A percentile compares a stretch with the other conserved stretches of the same genome.
Evolutionary conservation across 2,329 filamentous ascomycete genomes (phyloP).

Genomic region (Fusarium paranaense): DNA sequence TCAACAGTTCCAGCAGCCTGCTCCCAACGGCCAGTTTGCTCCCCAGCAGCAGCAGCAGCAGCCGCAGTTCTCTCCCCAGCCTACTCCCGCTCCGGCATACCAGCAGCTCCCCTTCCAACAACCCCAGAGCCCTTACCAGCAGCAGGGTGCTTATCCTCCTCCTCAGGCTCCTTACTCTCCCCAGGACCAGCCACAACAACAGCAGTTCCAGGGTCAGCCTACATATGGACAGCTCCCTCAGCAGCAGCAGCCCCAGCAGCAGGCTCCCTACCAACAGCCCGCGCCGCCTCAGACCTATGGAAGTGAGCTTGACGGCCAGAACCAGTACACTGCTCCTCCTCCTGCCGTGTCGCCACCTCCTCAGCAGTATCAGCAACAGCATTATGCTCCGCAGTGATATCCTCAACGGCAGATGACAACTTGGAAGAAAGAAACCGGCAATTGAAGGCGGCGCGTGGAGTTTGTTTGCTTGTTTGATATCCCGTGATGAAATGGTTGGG

Average conservation of each 20-base stretch:
- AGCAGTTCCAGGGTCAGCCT: constrained; percentile 23
- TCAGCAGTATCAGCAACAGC: constrained; percentile 36
- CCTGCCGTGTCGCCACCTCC: constrained; percentile 33
- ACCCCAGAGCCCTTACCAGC: constrained; percentile 45
- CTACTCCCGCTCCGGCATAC: constrained; percentile 11
- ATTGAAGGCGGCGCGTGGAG: constrained; percentile 1
- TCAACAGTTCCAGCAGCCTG: constrained; percentile 25
- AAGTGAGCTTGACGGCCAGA: constrained; percentile 33
- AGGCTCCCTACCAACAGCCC: constrained; percentile 31
- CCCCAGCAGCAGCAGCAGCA: constrained; percentile 14
- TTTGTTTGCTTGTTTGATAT: constrained; percentile 11
- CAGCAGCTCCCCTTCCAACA: constrained; percentile 39
- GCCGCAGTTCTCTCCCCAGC: constrained; percentile 26
- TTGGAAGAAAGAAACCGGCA: neutral
- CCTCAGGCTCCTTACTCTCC: constrained; percentile 38
- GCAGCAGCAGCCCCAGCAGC: constrained; percentile 37
- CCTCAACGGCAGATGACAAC: constrained; percentile 8
- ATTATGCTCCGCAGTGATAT: constrained; percentile 17
- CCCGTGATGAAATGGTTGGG: neutral
- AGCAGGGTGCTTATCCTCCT: constrained; percentile 42
- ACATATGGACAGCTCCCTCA: constrained; percentile 36
- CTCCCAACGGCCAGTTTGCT: constrained; percentile 7
- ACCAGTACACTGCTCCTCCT: constrained; percentile 25
- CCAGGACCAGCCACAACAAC: constrained; percentile 22
- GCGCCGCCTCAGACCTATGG: constrained; percentile 13